Evolutionary conservation across 1,139 yeast genomes (phyloP).

Genomic region (Nakaseomyces uthaithaninus): DNA sequence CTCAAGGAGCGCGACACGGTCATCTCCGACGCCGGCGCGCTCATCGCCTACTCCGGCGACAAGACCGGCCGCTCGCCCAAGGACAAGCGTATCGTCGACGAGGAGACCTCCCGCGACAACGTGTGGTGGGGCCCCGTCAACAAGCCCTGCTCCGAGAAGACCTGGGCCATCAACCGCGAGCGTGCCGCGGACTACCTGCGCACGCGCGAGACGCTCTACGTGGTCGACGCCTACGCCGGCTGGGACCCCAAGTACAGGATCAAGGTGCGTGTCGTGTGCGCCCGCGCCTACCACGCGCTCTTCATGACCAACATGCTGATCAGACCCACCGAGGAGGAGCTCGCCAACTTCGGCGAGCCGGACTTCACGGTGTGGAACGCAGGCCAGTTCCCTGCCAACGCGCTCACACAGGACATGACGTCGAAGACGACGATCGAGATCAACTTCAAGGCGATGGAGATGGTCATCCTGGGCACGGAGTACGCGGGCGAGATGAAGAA

Average conservation of each 20-base stretch:
- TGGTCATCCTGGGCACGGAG: constrained; percentile 97
- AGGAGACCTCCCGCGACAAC: constrained; percentile 70
- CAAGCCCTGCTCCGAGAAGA: constrained; percentile 86
- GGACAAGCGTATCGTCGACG: constrained; percentile 97
- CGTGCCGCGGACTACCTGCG: constrained; percentile 96
- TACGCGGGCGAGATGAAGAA: constrained; percentile 99
- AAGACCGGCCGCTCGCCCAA: constrained; percentile 98
- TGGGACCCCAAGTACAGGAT: constrained; percentile 99
- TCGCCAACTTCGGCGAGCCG: constrained; percentile 88
- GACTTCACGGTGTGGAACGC: constrained; percentile 98
- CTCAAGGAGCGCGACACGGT: constrained; percentile 83
- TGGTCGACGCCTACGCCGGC: constrained; percentile 95
- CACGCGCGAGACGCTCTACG: constrained; percentile 90
- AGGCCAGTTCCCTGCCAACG: constrained; percentile 98
- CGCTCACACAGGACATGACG: constrained; percentile 95
- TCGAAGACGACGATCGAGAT: constrained; percentile 93
- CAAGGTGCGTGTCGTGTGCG: constrained; percentile 94
- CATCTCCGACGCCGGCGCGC: constrained; percentile 87
- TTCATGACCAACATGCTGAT: constrained; percentile 98
- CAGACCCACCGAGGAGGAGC: constrained; percentile 87
- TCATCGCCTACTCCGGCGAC: constrained; percentile 90
- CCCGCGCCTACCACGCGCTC: constrained; percentile 96
- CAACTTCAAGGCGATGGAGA: constrained; percentile 96
- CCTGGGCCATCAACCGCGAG: constrained; percentile 93
- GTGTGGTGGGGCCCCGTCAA: constrained; percentile 99